Conservation (phyloP, 108 stramenopile species). For the Pseudonitzschia multistriata region DNA sequence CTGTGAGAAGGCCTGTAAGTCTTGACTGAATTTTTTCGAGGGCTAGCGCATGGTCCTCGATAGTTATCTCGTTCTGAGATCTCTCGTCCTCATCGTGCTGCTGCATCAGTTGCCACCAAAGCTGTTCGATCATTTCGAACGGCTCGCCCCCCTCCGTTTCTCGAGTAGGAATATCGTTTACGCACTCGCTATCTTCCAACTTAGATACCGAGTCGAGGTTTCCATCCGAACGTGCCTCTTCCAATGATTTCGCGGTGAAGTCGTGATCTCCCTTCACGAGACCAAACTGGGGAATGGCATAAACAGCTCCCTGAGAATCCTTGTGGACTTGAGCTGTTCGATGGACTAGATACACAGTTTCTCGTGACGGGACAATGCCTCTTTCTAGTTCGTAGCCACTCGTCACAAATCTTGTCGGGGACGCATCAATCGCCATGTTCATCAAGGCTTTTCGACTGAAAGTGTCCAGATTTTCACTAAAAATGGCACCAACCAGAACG, state of each 20-base stretch:
- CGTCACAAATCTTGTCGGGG: conserved; percentile 78
- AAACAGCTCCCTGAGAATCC: conserved; percentile 51
- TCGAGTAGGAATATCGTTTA: conserved; percentile 1
- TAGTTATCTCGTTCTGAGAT: conserved; percentile 13
- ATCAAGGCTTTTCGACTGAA: conserved; percentile 78
- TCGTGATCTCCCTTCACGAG: conserved; percentile 44
- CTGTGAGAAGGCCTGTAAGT: conserved; percentile 26
- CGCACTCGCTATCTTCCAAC: conserved; percentile 27
- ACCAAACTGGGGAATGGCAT: conserved; percentile 77
- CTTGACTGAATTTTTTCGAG: conserved; percentile 37
- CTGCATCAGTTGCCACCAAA: conserved; percentile 63
- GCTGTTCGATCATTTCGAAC: conserved; percentile 44
- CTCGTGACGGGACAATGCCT: conserved; percentile 70
- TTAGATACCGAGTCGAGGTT: conserved; percentile 13
- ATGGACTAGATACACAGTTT: conserved; percentile 56
- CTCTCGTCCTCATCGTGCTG: conserved; percentile 1
- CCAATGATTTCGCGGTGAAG: conserved; percentile 20
- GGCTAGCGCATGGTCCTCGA: conserved; percentile 15
- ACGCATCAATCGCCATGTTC: conserved; percentile 83
- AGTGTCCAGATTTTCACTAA: conserved; percentile 26
- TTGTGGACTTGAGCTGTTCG: conserved; percentile 45
- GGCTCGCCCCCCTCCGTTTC: conserved; percentile 17
- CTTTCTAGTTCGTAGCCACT: conserved; percentile 77
- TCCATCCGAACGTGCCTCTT: conserved; percentile 13
- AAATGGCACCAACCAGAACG: conserved; percentile 54